Percentiles rank a stretch among this genome's conserved stretches.
Conservation (phyloP, 2,329 filamentous ascomycete genomes). For the Neoarthrinium moseri region DNA sequence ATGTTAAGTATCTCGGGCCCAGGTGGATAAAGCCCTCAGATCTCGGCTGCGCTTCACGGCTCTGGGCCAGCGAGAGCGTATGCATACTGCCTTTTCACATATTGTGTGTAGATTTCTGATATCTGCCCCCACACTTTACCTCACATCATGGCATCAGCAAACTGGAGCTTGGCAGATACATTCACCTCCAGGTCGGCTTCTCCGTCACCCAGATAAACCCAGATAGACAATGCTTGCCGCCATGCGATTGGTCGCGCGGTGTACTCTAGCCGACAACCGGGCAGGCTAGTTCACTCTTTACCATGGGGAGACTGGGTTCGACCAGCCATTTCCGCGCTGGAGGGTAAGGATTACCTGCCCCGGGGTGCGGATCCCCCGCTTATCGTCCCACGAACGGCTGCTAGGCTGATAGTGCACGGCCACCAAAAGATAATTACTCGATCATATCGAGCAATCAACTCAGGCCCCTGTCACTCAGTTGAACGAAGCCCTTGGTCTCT, state of each 20-base stretch:
- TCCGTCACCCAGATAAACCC: neutral
- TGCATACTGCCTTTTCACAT: neutral
- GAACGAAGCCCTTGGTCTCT: too few relatives aligned
- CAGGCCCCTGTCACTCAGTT: too few relatives aligned
- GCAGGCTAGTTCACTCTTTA: neutral
- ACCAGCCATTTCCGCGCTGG: neutral
- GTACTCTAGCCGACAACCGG: neutral
- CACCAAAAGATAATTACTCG: conserved; percentile 10
- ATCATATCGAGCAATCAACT: conserved; percentile 12
- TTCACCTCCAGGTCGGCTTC: conserved; percentile 6
- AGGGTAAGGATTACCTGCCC: neutral
- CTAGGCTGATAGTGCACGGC: neutral
- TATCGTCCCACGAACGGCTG: conserved; percentile 4
- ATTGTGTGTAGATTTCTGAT: too few relatives aligned
- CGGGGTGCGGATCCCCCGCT: conserved; percentile 3
- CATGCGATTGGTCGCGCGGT: neutral
- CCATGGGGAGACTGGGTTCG: neutral
- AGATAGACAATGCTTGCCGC: neutral
- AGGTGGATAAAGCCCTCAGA: too few relatives aligned
- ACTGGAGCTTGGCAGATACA: neutral
- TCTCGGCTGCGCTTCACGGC: too few relatives aligned
- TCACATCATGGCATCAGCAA: too few relatives aligned
- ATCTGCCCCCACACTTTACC: too few relatives aligned
- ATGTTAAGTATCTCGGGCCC: too few relatives aligned
- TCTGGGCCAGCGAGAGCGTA: too few relatives aligned